Evolutionary conservation across 352 stramenopile genomes (phyloP), one percentile per base, ranked within the genome.

Genomic region (Globisporangium megalacanthum): DNA sequence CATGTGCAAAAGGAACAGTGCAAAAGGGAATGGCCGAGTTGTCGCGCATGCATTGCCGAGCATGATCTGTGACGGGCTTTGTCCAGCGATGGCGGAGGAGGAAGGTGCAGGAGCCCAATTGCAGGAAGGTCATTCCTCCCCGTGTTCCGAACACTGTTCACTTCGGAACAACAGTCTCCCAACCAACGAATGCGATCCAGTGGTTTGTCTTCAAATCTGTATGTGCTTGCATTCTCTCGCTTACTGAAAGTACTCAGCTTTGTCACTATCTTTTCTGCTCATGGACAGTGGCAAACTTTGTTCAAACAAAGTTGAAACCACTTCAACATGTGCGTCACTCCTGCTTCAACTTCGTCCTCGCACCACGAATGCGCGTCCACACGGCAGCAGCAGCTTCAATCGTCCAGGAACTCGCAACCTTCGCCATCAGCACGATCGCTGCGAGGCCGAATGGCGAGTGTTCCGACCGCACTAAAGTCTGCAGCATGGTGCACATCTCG

Each of bases 91-190:
- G 25, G 25, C 25, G 4, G 35, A 39, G 35, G 35, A 39, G 35
- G 35, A 39, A 39, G 35, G 35, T 13, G 35, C 35, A 13, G 25
- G 20, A 6, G 25, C 19, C 10, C 20, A 22, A 36, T 53, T 29
- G 29, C 36, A 52, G 25, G 39, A 13, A 29, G 50, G 50, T 55
- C 50, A 55, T 25, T 36, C 50, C 50, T 55, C 50, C 50, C 42
- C n/a, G 33, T 35, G 20, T 35, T 19, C 14, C n/a, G 39, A 42
- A 25, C 13, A 11, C 44, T 35, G 20, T 36, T 33, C 2, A 4
- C 13, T 56, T 47, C 42, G 42, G 42, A 47, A 47, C 42, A 47
- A 47, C 42, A 15, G 17, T 19, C 42, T 47, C 41, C 9, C 42
- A 19, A 11, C 22, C 33, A 36, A 15, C 19, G 17, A 45, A 35